Percentiles rank a stretch among this genome's conserved stretches.
Conservation (phyloP, 2,329 filamentous ascomycete species). For the Fusarium chuoi region DNA sequence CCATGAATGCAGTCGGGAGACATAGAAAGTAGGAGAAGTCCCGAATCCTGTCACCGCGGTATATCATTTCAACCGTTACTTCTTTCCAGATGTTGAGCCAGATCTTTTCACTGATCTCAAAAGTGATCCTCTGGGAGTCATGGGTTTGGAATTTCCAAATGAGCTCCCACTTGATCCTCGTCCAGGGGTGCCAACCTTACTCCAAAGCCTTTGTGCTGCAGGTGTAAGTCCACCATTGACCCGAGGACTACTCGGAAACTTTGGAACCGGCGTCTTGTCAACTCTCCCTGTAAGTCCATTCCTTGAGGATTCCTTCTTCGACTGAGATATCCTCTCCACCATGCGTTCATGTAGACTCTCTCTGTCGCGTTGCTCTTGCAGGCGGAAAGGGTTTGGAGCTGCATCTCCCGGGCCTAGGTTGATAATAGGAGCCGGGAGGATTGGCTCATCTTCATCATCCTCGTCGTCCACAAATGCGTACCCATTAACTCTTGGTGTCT, state of each 20-base stretch:
- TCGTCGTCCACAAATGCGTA: conserved; percentile 95
- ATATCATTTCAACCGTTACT: background rate
- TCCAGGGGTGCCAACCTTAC: conserved; percentile 64
- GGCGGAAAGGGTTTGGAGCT: conserved; percentile 83
- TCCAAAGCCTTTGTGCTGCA: conserved; percentile 76
- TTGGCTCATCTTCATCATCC: conserved; percentile 55
- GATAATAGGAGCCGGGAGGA: conserved; percentile 54
- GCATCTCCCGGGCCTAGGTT: conserved; percentile 68
- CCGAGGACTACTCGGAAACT: conserved; percentile 74
- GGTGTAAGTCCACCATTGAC: conserved; percentile 72
- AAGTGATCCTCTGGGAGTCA: conserved; percentile 53
- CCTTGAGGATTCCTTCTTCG: conserved; percentile 71
- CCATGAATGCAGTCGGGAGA: background rate
- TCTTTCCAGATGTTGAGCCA: conserved; percentile 34
- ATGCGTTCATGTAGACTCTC: conserved; percentile 87
- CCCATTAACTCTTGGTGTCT: conserved; percentile 91
- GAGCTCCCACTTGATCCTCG: conserved; percentile 47
- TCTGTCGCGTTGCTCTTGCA: conserved; percentile 77
- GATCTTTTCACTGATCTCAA: conserved; percentile 48
- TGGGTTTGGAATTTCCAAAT: conserved; percentile 52
- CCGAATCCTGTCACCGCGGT: background rate
- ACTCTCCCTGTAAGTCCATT: conserved; percentile 69
- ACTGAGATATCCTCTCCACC: conserved; percentile 82
- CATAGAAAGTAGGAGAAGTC: background rate
- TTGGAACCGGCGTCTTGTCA: conserved; percentile 71